Evolutionary conservation across 352 stramenopile species (phyloP).

Genomic region (Thalassiosira gravida): DNA sequence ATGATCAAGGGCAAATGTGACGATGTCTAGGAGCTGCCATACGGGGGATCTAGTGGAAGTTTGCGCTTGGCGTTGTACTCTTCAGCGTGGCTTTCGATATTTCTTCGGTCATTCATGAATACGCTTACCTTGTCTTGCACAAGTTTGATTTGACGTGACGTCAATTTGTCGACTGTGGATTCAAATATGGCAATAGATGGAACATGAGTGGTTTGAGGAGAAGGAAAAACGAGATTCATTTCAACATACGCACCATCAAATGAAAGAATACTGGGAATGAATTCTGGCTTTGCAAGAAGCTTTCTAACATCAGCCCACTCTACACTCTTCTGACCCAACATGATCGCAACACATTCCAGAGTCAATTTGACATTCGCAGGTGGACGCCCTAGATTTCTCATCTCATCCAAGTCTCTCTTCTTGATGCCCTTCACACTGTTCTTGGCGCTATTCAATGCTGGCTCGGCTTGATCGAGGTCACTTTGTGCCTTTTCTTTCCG

Average conservation of each 20-base stretch:
- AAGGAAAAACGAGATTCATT: background rate
- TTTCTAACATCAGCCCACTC: constrained; percentile 97
- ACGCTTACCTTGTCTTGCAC: constrained; percentile 95
- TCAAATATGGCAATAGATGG: constrained; percentile 2
- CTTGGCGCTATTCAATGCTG: constrained; percentile 94
- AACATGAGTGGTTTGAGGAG: background rate
- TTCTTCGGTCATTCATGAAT: too few species aligned
- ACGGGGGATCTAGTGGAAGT: too few species aligned
- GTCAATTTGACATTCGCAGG: constrained; percentile 95
- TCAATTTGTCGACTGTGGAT: constrained; percentile 92
- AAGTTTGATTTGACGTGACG: constrained; percentile 91
- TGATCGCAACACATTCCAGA: constrained; percentile 91
- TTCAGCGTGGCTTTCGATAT: too few species aligned
- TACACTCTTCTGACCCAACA: constrained; percentile 95
- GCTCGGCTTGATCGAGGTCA: constrained; percentile 96
- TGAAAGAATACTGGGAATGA: constrained; percentile 98
- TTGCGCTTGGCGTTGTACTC: too few species aligned
- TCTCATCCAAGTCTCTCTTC: constrained; percentile 98
- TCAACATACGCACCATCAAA: constrained; percentile 88
- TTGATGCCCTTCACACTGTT: constrained; percentile 97
- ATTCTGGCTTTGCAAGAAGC: constrained; percentile 95
- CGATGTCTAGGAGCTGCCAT: too few species aligned
- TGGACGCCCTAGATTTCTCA: constrained; percentile 93
- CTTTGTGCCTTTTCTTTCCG: constrained; percentile 93
- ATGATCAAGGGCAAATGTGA: too few species aligned